Evolutionary conservation across 352 stramenopile genomes (phyloP), one percentile per base, ranked within the genome.

Genomic region (Plasmopara muralis): DNA sequence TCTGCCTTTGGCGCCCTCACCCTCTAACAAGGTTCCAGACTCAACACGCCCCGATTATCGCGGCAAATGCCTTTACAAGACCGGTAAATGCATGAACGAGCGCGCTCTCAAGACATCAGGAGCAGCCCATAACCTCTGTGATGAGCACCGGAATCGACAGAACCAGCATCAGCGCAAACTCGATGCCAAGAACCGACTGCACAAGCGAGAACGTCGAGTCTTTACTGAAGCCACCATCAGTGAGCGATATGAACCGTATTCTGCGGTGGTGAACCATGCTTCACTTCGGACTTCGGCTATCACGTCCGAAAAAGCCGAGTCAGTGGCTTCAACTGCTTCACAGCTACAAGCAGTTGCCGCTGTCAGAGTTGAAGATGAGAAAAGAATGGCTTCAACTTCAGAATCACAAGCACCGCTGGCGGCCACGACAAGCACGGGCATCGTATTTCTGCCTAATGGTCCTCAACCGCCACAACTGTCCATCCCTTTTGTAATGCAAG

Each of bases 141-240:
- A 93, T 50, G 78, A 87, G 50, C 83, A 93, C 60, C 80, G 83
- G 43, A 77, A 74, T 56, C 73, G 77, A 35, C 83, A 93, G 68
- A 93, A 93, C 56, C 66, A 87, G 60, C 82, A 93, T 64, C 83
- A 93, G 74, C 83, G 83, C 65, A 90, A 91, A 60, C 76, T 93
- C 18, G 83, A 93, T 59, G 75, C 74, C 50, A 93, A 93, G 64
- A 86, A 89, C 56, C 83, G 83, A 41, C 58, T 70, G 34, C 58
- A 79, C 47, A 83, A 84, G 53, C 81, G 72, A 56, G 77, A 85
- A 52, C 83, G 79, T 50, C 68, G 66, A 16, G 33, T 38, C 0
- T 49, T 43, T 10, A 4, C 31, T 54, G 38, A 49, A 40, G 14
- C 10, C 25, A 0, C 49, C 31, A 58, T 43, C 14, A 37, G 30